Percentiles rank a stretch among this genome's conserved stretches.
Conservation (phyloP, 495 filamentous ascomycete genomes). For the Daldinia loculata region DNA sequence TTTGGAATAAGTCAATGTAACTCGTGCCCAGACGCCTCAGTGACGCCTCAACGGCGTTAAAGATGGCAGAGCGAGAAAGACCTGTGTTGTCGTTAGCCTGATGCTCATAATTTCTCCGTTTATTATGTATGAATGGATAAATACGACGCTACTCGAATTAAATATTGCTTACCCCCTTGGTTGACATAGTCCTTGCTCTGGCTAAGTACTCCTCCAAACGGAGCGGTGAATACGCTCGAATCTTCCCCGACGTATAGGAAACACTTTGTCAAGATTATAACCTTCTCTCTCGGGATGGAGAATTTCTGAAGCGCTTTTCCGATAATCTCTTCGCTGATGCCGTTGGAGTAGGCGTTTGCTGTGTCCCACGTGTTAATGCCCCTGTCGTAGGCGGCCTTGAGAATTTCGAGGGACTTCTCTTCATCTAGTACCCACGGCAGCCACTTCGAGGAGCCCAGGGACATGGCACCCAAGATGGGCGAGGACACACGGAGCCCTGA, state of each 20-base stretch:
- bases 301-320: slow-evolving; percentile 79
- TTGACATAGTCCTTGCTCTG: slow-evolving; percentile 42
- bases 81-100: slow-evolving; percentile 35
- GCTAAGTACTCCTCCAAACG: slow-evolving; percentile 37
- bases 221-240: slow-evolving; percentile 37
- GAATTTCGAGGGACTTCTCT: slow-evolving; percentile 60
- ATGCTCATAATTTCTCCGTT: slow-evolving; percentile 9
- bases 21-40: slow-evolving; percentile 65
- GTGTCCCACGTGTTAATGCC: slow-evolving; percentile 83
- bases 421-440: slow-evolving; percentile 63
- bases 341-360: slow-evolving; percentile 73
- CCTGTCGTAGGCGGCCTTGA: slow-evolving; percentile 71
- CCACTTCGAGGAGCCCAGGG: slow-evolving; percentile 59
- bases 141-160: background rate
- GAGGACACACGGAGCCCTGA: slow-evolving; percentile 69
- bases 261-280: slow-evolving; percentile 83
- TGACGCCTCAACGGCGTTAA: slow-evolving; percentile 71
- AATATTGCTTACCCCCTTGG: slow-evolving; percentile 24
- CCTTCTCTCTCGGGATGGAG: slow-evolving; percentile 75
- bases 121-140: too few relatives aligned
- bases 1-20: slow-evolving; percentile 76
- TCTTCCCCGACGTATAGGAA: slow-evolving; percentile 65
- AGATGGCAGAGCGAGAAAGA: slow-evolving; percentile 67
- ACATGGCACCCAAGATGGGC: slow-evolving; percentile 68
- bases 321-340: slow-evolving; percentile 73